Percentiles rank a stretch among this genome's conserved stretches.
These are phyloP conservation scores for Parascedosporium putredinis DNA, from an alignment of 2,329 filamentous ascomycete species.

Conservation along the genomic window DNA sequence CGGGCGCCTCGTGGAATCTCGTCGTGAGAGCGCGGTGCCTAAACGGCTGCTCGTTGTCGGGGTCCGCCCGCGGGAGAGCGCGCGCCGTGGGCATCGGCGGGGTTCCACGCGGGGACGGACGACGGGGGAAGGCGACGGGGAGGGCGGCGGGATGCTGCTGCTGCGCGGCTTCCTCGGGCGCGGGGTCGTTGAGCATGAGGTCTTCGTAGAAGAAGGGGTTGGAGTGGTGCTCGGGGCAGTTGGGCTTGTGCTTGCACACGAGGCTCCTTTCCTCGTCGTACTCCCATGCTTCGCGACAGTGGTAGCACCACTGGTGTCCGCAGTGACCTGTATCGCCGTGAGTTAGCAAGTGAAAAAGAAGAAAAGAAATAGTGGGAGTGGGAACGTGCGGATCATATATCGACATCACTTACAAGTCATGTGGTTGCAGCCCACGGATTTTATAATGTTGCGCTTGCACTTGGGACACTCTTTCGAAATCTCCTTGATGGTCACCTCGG, in stretches of 20 bases:
- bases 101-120: background rate
- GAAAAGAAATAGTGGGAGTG: too few species aligned
- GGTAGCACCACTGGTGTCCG: slow-evolving; percentile 29
- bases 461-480: slow-evolving; percentile 24
- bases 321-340: slow-evolving; percentile 24
- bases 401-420: slow-evolving; percentile 27
- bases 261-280: slow-evolving; percentile 18
- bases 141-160: background rate
- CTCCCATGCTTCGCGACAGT: slow-evolving; percentile 22
- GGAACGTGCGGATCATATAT: too few species aligned
- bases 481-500: slow-evolving; percentile 21
- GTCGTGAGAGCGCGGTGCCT: background rate
- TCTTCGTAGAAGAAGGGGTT: slow-evolving; percentile 14
- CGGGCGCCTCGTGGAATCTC: background rate
- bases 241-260: slow-evolving; percentile 20
- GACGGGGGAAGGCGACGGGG: background rate
- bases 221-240: slow-evolving; percentile 17
- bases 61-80: background rate
- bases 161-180: background rate
- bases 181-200: background rate
- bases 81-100: background rate
- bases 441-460: slow-evolving; percentile 24
- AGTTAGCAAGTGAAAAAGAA: too few species aligned
- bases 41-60: background rate
- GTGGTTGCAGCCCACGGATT: slow-evolving; percentile 28